Evolutionary conservation across 2,329 filamentous ascomycete species (phyloP).

Genomic region (Fusarium circinatum): DNA sequence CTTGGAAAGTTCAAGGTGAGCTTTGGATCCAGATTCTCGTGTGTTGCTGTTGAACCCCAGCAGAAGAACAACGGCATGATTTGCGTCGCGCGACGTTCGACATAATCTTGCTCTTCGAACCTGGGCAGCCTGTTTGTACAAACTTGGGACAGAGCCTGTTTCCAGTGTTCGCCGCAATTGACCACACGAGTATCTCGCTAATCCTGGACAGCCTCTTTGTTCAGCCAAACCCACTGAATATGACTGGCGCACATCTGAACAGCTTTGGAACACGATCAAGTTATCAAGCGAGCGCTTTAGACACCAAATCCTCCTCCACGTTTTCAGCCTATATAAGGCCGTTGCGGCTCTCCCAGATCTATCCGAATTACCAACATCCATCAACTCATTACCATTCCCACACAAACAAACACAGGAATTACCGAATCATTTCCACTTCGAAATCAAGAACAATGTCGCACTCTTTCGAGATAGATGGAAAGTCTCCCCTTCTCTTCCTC

Average conservation of each 20-base stretch:
- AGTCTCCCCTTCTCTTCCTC: not conserved
- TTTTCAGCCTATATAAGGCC: not conserved
- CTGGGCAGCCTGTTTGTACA: not conserved
- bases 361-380: too few species aligned
- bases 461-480: not conserved
- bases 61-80: not conserved
- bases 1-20: not conserved
- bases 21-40: accelerated
- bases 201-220: not conserved
- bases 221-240: not conserved
- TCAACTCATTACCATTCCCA: too few species aligned
- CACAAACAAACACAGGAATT: not conserved
- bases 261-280: not conserved
- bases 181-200: too few species aligned
- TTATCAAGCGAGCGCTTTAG: not conserved
- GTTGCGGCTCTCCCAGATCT: not conserved
- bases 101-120: accelerated
- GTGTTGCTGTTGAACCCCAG: accelerated
- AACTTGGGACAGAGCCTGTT: accelerated
- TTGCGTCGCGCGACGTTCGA: not conserved
- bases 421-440: not conserved
- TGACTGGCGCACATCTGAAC: not conserved
- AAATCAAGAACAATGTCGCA: not conserved
- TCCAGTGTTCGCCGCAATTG: not conserved
- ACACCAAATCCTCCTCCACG: accelerated